Conservation (phyloP, 164 flowering plant genomes). For the Aristolochia californica region DNA sequence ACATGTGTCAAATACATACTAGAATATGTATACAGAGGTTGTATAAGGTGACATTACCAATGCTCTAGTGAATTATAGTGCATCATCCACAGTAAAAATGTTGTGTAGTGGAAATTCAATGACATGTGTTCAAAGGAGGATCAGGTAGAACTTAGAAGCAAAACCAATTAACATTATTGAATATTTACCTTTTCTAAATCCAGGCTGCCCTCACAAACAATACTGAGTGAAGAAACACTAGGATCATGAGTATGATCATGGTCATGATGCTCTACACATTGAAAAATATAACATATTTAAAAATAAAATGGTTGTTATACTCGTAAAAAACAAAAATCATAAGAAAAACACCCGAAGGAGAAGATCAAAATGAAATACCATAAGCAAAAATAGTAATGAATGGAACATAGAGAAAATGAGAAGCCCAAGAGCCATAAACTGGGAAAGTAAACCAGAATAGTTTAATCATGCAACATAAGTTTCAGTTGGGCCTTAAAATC, state of each 20-base stretch:
- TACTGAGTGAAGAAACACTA: slow-evolving; percentile 93
- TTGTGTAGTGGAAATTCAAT: too few relatives aligned
- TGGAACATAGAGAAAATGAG: too few relatives aligned
- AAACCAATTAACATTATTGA: not conserved
- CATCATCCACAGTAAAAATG: too few relatives aligned
- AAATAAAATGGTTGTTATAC: too few relatives aligned
- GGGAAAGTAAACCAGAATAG: too few relatives aligned
- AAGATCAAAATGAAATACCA: not conserved
- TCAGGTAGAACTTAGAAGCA: not conserved
- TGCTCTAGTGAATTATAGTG: not conserved
- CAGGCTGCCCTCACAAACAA: slow-evolving; percentile 91
- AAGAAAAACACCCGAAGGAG: not conserved
- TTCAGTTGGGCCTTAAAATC: too few relatives aligned
- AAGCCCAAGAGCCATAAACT: too few relatives aligned
- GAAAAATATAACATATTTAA: not conserved
- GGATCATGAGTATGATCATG: slow-evolving; percentile 95
- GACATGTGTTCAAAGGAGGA: not conserved
- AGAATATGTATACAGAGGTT: not conserved
- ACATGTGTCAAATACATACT: not conserved
- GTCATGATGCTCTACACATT: slow-evolving; percentile 58
- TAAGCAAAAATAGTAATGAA: too few relatives aligned
- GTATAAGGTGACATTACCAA: not conserved
- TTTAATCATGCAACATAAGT: too few relatives aligned
- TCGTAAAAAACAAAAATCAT: not conserved
- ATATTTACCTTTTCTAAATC: slow-evolving; percentile 80